These are phyloP conservation scores for Malus sylvestris DNA, from an alignment of 306 rosid genomes.

Conservation along the genomic window DNA sequence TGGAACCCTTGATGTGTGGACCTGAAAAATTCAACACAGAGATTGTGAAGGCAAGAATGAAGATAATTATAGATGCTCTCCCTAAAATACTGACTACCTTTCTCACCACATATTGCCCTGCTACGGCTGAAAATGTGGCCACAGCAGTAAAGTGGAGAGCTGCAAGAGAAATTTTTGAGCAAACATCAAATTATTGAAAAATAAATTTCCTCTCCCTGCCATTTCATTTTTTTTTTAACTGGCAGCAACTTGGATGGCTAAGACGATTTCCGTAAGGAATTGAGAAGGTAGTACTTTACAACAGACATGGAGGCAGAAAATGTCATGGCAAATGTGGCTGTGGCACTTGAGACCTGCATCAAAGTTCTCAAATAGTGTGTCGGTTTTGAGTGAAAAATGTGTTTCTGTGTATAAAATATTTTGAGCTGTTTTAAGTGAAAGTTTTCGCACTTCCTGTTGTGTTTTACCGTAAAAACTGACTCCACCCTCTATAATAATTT, in stretches of 20 bases:
- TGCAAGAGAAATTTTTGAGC: slow-evolving; percentile 14
- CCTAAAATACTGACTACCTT: slow-evolving; percentile 43
- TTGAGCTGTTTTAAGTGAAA: neutral
- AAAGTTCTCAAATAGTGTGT: neutral
- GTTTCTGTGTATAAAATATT: neutral
- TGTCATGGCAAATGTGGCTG: slow-evolving; percentile 78
- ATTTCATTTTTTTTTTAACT: neutral
- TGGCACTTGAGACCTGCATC: slow-evolving; percentile 72
- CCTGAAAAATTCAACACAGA: slow-evolving; percentile 13
- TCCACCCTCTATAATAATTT: no score
- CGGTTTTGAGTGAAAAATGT: neutral
- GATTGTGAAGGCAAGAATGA: slow-evolving; percentile 57
- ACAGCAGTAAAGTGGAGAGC: slow-evolving; percentile 47
- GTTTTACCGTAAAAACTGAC: no score
- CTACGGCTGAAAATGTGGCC: slow-evolving; percentile 57
- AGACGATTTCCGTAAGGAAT: slow-evolving; percentile 52
- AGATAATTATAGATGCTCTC: slow-evolving; percentile 69
- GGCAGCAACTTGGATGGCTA: neutral
- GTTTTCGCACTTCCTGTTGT: no score
- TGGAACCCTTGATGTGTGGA: no score
- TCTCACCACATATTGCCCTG: slow-evolving; percentile 60
- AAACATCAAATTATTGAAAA: neutral
- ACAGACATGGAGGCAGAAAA: slow-evolving; percentile 84
- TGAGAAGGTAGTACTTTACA: slow-evolving; percentile 55
- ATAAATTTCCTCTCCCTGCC: neutral